A percentile compares a stretch with the other conserved stretches of the same genome.
These are phyloP conservation scores for Blastobotrys parvus DNA, from an alignment of 805 yeast genomes.

Conservation along the genomic window DNA sequence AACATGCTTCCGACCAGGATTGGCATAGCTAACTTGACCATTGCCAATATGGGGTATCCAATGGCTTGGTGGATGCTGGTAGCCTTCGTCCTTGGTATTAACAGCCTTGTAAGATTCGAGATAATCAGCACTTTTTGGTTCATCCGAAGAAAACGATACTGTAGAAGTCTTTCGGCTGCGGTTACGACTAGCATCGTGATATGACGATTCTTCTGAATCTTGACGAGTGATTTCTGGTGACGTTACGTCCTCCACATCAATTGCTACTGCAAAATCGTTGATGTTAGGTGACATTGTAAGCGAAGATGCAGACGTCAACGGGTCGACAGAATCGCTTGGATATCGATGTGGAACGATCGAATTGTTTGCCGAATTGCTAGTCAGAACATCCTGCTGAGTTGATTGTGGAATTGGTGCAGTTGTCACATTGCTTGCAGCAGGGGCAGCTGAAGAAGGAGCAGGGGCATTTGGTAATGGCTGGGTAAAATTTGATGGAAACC, in stretches of 20 bases:
- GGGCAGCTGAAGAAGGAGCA: background rate
- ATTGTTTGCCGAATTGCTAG: background rate
- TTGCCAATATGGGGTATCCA: slow-evolving; percentile 29
- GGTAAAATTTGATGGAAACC: slow-evolving; percentile 72
- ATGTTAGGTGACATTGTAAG: background rate
- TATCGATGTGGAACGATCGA: background rate
- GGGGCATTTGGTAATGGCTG: slow-evolving; percentile 26
- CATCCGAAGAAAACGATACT: background rate
- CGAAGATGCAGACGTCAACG: background rate
- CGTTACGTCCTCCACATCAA: background rate
- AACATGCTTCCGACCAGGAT: slow-evolving; percentile 12
- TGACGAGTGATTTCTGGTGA: background rate
- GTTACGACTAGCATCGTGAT: background rate
- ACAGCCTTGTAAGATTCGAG: background rate
- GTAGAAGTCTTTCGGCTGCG: background rate
- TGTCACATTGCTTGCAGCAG: background rate
- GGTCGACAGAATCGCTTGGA: background rate
- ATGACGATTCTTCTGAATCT: background rate
- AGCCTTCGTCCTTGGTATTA: slow-evolving; percentile 1
- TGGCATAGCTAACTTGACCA: slow-evolving; percentile 18
- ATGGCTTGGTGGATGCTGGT: slow-evolving; percentile 15
- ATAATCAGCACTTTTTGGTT: background rate
- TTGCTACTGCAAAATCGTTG: background rate
- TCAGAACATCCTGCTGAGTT: background rate
- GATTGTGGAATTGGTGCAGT: background rate